phyloP scores from a whole-genome alignment of 176 grass and related monocot species.

The Phyllostachys edulis region DNA sequence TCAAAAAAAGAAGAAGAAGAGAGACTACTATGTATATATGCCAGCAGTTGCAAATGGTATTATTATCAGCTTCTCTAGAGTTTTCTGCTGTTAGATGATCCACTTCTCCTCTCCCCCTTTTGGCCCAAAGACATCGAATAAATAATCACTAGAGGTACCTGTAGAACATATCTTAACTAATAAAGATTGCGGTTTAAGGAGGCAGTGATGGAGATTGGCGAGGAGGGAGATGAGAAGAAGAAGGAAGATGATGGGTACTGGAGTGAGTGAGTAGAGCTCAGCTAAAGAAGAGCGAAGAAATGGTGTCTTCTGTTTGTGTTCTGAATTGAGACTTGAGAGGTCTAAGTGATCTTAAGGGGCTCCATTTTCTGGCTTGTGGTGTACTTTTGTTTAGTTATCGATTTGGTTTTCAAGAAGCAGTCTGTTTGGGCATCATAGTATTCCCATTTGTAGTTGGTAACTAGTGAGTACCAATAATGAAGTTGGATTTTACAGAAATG shows the following conservation, averaged over 20 bases:
- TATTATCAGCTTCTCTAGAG: neutral
- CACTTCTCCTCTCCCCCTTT: neutral
- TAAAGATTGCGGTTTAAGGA: constrained; percentile 41
- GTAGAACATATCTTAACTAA: neutral
- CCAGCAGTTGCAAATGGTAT: neutral
- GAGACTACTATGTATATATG: neutral
- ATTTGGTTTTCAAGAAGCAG: constrained; percentile 22
- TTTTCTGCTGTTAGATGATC: neutral
- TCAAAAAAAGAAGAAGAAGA: neutral
- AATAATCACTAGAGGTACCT: neutral
- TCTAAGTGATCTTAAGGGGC: neutral
- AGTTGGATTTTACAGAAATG: too few relatives aligned
- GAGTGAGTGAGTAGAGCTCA: constrained; percentile 66
- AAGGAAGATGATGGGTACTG: constrained; percentile 67
- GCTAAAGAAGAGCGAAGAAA: neutral
- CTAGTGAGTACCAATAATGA: constrained; percentile 50
- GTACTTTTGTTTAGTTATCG: constrained; percentile 30
- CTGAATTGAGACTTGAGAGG: constrained; percentile 13
- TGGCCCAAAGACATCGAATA: neutral
- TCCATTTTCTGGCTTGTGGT: neutral
- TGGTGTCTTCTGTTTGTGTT: constrained; percentile 19
- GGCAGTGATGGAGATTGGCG: constrained; percentile 59
- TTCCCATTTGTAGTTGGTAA: neutral
- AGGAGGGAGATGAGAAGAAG: too few relatives aligned
- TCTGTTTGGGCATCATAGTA: constrained; percentile 25